Percentiles rank a stretch among this genome's conserved stretches.
These are phyloP conservation scores for Boletellus ananas DNA, from an alignment of 768 basidiomycete species.

Conservation along the genomic window DNA sequence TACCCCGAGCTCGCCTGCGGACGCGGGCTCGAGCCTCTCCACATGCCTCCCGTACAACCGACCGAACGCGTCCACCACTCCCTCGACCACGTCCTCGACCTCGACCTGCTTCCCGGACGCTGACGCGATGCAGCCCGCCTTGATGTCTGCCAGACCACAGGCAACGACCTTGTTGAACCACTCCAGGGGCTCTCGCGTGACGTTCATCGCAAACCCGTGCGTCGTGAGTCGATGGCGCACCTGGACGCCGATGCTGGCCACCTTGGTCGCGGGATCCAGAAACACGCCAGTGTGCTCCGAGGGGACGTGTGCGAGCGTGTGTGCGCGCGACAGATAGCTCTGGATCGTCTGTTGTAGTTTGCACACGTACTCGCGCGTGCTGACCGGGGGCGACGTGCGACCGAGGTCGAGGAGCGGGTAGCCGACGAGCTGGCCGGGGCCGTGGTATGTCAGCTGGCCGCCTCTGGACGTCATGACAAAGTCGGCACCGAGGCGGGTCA, in stretches of 20 bases:
- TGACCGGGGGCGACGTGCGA: conserved; percentile 66
- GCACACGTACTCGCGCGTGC: conserved; percentile 81
- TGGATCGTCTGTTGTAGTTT: conserved; percentile 72
- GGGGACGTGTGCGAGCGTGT: conserved; percentile 53
- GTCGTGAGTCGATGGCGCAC: conserved; percentile 91
- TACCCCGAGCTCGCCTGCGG: conserved; percentile 45
- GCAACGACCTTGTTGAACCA: conserved; percentile 93
- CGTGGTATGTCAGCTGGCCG: conserved; percentile 95
- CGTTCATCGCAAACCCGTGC: conserved; percentile 93
- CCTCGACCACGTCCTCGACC: conserved; percentile 51
- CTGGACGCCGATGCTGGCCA: conserved; percentile 96
- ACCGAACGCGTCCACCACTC: conserved; percentile 47
- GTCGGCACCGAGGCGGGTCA: conserved; percentile 81
- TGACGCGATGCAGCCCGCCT: conserved; percentile 62
- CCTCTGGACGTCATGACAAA: conserved; percentile 81
- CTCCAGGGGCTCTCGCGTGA: conserved; percentile 69
- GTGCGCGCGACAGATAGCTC: conserved; percentile 53
- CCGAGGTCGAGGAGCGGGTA: conserved; percentile 91
- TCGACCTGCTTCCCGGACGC: conserved; percentile 38
- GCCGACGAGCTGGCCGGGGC: conserved; percentile 94
- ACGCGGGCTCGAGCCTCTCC: conserved; percentile 38
- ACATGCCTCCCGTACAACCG: conserved; percentile 47
- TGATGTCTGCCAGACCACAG: conserved; percentile 84
- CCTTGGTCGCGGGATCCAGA: conserved; percentile 71
- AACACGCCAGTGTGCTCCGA: conserved; percentile 92